Evolutionary conservation across 805 yeast genomes (phyloP), one percentile per base, ranked within the genome.

Genomic region (Lipomyces chichibuensis): DNA sequence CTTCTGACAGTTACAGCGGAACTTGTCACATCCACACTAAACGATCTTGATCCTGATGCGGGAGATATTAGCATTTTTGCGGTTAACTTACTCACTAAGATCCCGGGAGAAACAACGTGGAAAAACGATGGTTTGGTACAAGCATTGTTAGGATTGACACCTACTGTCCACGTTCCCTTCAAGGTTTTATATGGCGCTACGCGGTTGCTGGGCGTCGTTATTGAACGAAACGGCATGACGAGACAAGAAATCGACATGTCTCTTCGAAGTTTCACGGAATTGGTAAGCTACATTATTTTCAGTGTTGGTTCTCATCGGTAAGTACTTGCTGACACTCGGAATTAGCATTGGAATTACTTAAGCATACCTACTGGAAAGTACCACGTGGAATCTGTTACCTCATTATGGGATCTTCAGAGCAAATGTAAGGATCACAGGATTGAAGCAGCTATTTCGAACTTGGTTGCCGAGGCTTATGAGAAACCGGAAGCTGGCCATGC

Each of bases 341-440:
- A 64, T 60, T 65, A 72, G 2, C 84, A 85, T 71, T 90, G 92
- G 91, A 74, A 74, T 1, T 80, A 85, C 57, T 74, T 90, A 60
- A 73, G 79, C 46, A 82, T 83, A 9, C 80, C 83, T 0, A 77
- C 82, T n/a, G 86, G 87, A 2, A 78, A 79, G 58, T 81, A 83
- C 65, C 96, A 91, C 73, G 88, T 89, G 0, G 96, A 90, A 72
- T 83, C 89, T 0, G 90, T 89, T 0, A 85, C 84, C 62, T 80
- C 85, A 27, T 80, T 93, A 1, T 88, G 90, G 81, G 80, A 82
- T 5, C 77, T 94, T 0, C 78, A 79, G 60, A 88, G 86, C 52
- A 76, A 83, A n/a, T 78, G 82, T 23, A 81, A 84, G 32, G 85
- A 85, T 14, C 73, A 83, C 1, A 78, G 84, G 58, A 83, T 92